These are phyloP conservation scores for Euptelea pleiosperma DNA, from an alignment of 164 flowering plant genomes.

Conservation along the genomic window DNA sequence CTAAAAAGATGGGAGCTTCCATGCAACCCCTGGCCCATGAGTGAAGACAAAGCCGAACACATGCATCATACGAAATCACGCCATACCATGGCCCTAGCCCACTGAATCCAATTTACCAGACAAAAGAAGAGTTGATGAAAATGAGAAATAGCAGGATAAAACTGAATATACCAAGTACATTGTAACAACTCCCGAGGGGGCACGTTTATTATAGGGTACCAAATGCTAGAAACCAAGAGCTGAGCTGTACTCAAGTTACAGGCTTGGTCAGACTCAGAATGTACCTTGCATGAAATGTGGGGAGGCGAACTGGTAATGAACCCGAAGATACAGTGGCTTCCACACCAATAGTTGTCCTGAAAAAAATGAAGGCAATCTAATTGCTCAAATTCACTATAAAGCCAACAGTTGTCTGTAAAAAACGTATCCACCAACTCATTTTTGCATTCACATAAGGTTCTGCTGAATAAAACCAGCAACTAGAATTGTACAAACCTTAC, in stretches of 20 bases:
- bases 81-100: constrained; percentile 85
- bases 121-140: background rate
- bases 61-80: constrained; percentile 85
- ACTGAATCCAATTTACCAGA: constrained; percentile 32
- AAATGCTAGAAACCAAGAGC: constrained; percentile 5
- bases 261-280: constrained; percentile 3
- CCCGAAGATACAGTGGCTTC: constrained; percentile 47
- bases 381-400: constrained; percentile 1
- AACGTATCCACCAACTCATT: background rate
- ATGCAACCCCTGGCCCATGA: constrained; percentile 84
- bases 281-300: constrained; percentile 86
- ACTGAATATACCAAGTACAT: background rate
- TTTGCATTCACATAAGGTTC: background rate
- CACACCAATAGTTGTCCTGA: constrained; percentile 44
- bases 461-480: background rate
- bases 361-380: background rate
- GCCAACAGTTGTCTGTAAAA: background rate
- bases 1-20: constrained; percentile 87
- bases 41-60: constrained; percentile 92
- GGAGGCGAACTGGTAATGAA: constrained; percentile 59
- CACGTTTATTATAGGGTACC: too few species aligned
- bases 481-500: constrained; percentile 35
- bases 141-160: background rate
- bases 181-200: background rate
- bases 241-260: background rate